A percentile compares a stretch with the other conserved stretches of the same genome.
Conservation (phyloP, 805 yeast species). For the Zygotorulaspora florentina region DNA sequence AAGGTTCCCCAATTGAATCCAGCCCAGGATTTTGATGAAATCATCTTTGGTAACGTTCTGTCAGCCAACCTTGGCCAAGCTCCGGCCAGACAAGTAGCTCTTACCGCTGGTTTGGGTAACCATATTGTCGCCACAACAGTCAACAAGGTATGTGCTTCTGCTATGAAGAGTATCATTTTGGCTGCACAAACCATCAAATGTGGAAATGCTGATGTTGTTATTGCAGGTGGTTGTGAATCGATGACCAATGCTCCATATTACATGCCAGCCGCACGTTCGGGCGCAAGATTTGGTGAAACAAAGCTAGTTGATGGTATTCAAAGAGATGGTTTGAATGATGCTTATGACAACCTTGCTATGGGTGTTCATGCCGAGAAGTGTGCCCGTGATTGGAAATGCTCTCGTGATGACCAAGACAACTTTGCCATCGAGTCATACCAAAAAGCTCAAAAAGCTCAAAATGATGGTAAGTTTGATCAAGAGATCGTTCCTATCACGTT, state of each 20-base stretch:
- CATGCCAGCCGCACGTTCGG: conserved; percentile 76
- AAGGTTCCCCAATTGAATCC: conserved; percentile 79
- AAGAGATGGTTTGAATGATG: conserved; percentile 91
- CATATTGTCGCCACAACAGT: conserved; percentile 82
- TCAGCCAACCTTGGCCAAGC: conserved; percentile 95
- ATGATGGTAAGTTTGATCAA: conserved; percentile 69
- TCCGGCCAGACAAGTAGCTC: conserved; percentile 96
- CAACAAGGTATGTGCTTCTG: conserved; percentile 97
- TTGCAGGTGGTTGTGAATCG: conserved; percentile 97
- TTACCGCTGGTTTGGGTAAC: conserved; percentile 81
- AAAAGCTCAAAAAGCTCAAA: conserved; percentile 79
- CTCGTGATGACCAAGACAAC: conserved; percentile 86
- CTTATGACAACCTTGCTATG: conserved; percentile 84
- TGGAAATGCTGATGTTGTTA: conserved; percentile 87
- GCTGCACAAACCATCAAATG: conserved; percentile 88
- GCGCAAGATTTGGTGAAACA: conserved; percentile 86
- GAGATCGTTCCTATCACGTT: conserved; percentile 88
- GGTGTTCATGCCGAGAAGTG: conserved; percentile 97
- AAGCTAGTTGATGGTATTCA: conserved; percentile 80
- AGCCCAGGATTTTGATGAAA: conserved; percentile 70
- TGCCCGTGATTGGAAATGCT: conserved; percentile 70
- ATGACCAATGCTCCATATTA: conserved; percentile 97
- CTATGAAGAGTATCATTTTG: conserved; percentile 83
- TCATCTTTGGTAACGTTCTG: conserved; percentile 87
- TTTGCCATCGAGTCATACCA: conserved; percentile 81